phyloP scores from a whole-genome alignment of 192 early-diverging fungal species.

The Phycomyces nitens region DNA sequence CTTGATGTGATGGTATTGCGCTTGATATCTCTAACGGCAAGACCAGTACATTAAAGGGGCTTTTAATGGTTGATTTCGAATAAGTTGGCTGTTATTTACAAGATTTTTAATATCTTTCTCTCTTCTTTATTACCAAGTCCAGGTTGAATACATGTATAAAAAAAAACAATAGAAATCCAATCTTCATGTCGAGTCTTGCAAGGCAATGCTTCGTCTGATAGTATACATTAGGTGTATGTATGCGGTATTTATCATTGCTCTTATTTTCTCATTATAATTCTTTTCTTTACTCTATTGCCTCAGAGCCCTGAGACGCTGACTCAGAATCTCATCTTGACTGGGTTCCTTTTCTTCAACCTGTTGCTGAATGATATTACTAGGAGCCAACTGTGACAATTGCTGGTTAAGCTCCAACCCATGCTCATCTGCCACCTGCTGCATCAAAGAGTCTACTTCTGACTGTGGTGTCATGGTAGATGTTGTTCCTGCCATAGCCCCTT shows the following conservation, averaged over 20 bases:
- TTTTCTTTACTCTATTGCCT: conserved; percentile 27
- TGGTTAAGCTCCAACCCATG: conserved; percentile 87
- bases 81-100: no score
- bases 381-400: conserved; percentile 52
- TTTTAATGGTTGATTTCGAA: no score
- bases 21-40: no score
- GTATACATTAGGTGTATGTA: no score
- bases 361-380: conserved; percentile 42
- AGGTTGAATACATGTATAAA: no score
- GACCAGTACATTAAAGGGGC: no score
- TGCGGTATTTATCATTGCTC: background rate
- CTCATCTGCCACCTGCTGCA: conserved; percentile 97
- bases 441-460: conserved; percentile 87
- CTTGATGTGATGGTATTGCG: no score
- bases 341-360: conserved; percentile 39
- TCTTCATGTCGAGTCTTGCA: no score
- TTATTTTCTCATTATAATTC: background rate
- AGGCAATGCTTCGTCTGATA: no score
- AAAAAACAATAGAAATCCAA: no score
- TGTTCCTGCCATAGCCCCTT: conserved; percentile 84
- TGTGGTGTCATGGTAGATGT: conserved; percentile 86
- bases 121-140: no score
- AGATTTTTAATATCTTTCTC: no score
- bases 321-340: conserved; percentile 43
- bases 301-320: conserved; percentile 43